Conservation (phyloP, 2,329 filamentous ascomycete genomes). For the Chaetomiaceae sp. region DNA sequence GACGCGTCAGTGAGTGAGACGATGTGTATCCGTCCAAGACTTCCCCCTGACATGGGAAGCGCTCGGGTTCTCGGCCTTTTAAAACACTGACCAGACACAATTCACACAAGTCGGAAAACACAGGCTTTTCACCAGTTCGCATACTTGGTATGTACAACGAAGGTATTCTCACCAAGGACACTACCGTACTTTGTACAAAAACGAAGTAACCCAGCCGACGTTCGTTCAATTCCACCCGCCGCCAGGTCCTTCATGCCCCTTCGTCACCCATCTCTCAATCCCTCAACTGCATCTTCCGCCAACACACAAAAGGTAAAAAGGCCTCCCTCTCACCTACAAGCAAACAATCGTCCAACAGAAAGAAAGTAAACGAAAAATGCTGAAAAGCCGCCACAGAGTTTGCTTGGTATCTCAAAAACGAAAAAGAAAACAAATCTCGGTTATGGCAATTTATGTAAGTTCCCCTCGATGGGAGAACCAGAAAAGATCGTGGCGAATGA, state of each 20-base stretch:
- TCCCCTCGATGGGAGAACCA: background rate
- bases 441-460: background rate
- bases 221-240: no score
- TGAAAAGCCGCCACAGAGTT: slow-evolving; percentile 17
- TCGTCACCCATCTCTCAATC: background rate
- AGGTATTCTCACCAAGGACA: no score
- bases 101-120: no score
- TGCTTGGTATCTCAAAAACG: slow-evolving; percentile 20
- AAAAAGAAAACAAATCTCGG: background rate
- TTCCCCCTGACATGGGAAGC: no score
- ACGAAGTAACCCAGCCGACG: no score
- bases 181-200: no score
- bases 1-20: no score
- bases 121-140: no score
- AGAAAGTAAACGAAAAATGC: slow-evolving; percentile 10
- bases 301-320: background rate
- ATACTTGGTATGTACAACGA: no score
- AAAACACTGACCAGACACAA: no score
- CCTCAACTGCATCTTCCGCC: background rate
- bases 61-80: no score
- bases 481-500: background rate
- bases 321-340: background rate
- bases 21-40: no score
- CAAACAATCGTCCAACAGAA: background rate
- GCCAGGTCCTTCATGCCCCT: background rate